phyloP scores from a whole-genome alignment of 805 yeast genomes.

The Citeromyces nyonsensis region DNA sequence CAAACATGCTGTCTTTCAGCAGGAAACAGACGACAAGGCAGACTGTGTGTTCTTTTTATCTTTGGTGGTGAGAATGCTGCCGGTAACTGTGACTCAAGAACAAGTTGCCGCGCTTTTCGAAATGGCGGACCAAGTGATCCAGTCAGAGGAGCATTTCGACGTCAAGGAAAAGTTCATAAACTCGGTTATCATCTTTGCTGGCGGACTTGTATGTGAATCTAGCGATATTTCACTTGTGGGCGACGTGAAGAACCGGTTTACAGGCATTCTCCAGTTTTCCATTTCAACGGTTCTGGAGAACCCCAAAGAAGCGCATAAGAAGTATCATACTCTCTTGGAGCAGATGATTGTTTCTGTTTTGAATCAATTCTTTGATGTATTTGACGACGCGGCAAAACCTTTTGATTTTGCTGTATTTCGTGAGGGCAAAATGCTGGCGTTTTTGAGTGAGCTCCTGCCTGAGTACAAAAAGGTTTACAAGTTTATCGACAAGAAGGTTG shows the following conservation, averaged over 20 bases:
- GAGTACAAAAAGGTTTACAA: slow-evolving; percentile 38
- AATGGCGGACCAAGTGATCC: slow-evolving; percentile 2
- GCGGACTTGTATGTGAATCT: slow-evolving; percentile 4
- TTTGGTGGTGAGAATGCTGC: slow-evolving; percentile 17
- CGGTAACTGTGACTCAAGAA: background rate
- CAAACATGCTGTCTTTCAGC: no score
- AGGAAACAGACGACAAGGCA: slow-evolving; percentile 8
- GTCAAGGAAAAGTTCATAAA: slow-evolving; percentile 8
- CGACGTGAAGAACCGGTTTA: no score
- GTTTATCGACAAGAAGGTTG: slow-evolving; percentile 49
- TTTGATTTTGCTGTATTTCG: slow-evolving; percentile 64
- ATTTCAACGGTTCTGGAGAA: slow-evolving; percentile 1
- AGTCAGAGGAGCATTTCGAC: slow-evolving; percentile 4
- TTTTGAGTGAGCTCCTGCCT: slow-evolving; percentile 25
- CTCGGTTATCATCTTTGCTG: slow-evolving; percentile 10
- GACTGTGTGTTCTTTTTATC: slow-evolving; percentile 19
- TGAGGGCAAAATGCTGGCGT: slow-evolving; percentile 24
- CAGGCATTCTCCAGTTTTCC: no score
- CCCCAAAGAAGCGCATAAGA: slow-evolving; percentile 9
- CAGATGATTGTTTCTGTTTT: slow-evolving; percentile 33
- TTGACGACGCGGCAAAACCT: slow-evolving; percentile 51
- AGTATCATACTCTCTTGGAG: slow-evolving; percentile 9
- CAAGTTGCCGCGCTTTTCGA: slow-evolving; percentile 14
- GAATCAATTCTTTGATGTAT: slow-evolving; percentile 61
- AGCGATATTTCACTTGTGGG: background rate